Conservation (phyloP, 768 basidiomycete genomes). For the Suillus brevipes region DNA sequence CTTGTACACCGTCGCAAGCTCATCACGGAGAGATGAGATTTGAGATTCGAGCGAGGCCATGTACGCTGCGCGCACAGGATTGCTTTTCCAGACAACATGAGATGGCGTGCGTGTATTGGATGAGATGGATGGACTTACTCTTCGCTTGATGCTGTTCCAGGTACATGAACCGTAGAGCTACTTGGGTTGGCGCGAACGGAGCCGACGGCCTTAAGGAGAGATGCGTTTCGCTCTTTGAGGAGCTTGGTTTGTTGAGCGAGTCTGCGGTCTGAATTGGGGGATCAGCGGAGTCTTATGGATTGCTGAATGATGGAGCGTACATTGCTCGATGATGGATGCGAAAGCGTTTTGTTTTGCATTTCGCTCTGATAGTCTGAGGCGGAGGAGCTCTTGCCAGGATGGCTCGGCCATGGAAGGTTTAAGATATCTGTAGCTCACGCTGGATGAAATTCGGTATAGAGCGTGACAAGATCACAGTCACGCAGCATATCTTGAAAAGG, state of each 20-base stretch:
- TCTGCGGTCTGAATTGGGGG: conserved; percentile 59
- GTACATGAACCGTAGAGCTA: conserved; percentile 60
- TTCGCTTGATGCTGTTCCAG: conserved; percentile 54
- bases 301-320: conserved; percentile 39
- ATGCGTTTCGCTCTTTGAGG: conserved; percentile 89
- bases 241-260: conserved; percentile 91
- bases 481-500: neutral
- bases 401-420: conserved; percentile 67
- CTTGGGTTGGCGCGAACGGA: conserved; percentile 65
- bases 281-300: conserved; percentile 14
- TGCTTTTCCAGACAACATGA: conserved; percentile 42
- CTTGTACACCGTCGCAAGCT: conserved; percentile 93
- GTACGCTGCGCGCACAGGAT: conserved; percentile 85
- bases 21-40: conserved; percentile 87
- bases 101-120: neutral
- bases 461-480: conserved; percentile 1
- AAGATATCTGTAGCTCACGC: neutral
- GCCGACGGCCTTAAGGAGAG: conserved; percentile 81
- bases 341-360: conserved; percentile 81
- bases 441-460: conserved; percentile 1
- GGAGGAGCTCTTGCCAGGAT: conserved; percentile 80
- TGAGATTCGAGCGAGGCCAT: conserved; percentile 91
- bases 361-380: conserved; percentile 77
- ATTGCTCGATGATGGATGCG: conserved; percentile 88
- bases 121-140: conserved; percentile 52